A percentile compares a stretch with the other conserved stretches of the same genome.
phyloP scores from a whole-genome alignment of 176 grass and related monocot genomes.

The Avena insularis region DNA sequence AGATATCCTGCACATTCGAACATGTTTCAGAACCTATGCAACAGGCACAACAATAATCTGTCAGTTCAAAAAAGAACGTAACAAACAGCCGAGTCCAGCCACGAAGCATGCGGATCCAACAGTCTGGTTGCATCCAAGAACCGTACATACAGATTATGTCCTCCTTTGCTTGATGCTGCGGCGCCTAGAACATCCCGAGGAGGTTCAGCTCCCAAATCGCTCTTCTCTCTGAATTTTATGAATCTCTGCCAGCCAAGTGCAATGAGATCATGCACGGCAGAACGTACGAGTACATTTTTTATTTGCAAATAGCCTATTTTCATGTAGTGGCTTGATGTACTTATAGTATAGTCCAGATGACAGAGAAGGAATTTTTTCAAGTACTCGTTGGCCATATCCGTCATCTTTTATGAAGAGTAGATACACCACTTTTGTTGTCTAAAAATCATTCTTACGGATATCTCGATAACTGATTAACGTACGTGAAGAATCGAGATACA shows the following conservation, averaged over 20 bases:
- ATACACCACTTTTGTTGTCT: too few relatives aligned
- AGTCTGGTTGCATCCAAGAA: neutral
- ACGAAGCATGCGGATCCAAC: neutral
- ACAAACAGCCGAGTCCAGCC: neutral
- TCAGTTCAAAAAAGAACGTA: neutral
- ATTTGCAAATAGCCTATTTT: too few relatives aligned
- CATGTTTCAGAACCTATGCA: neutral
- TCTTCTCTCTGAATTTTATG: constrained; percentile 8
- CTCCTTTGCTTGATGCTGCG: constrained; percentile 17
- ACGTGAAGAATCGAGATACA: too few relatives aligned
- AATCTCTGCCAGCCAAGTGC: constrained; percentile 37
- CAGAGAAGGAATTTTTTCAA: too few relatives aligned
- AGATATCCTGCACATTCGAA: constrained; percentile 31
- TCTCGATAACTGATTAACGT: too few relatives aligned
- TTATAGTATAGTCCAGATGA: too few relatives aligned
- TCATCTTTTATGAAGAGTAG: too few relatives aligned
- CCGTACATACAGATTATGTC: constrained; percentile 15
- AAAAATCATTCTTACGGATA: too few relatives aligned
- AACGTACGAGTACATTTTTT: too few relatives aligned
- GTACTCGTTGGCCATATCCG: too few relatives aligned
- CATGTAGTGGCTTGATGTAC: too few relatives aligned
- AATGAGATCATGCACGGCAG: neutral
- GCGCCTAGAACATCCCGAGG: neutral
- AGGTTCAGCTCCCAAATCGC: constrained; percentile 5
- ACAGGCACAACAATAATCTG: neutral